Evolutionary conservation across 2,329 filamentous ascomycete genomes (phyloP), one percentile per base, ranked within the genome.

Genomic region (Neonectria coccinea): DNA sequence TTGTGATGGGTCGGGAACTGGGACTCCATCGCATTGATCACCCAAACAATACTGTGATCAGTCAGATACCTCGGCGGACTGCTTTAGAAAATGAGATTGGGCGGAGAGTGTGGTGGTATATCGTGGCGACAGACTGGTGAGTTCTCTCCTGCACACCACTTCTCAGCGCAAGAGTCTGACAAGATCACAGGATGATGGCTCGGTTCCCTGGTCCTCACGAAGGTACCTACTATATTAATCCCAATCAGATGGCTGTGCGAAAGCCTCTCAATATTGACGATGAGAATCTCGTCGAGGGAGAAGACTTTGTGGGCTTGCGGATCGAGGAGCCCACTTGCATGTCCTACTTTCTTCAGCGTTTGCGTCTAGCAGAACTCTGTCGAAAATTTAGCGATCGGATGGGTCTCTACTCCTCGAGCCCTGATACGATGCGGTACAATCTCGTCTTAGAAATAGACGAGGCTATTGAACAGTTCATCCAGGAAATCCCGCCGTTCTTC

Each of bases 81-180:
- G 74, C 73, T 20, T 14, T 77, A 1, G 72, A 73, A 36, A 70
- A 67, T 5, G 82, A 83, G 58, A 75, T 80, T 41, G 81, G 78
- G 44, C 73, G 81, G 18, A 74, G 82, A 50, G 67, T 82, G 4
- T 83, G 81, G 82, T 83, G 81, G 81, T 80, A 82, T 65, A 71
- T 83, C 6, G 75, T 75, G 10, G 72, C 77, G 1, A 79, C 77
- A 5, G 80, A 83, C 64, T 82, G 79, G 81, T 80, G 63, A 67
- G 73, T 50, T 16, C 5, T 29, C 31, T 50, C 16, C 18, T 10
- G 20, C 6, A 27, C 12, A n/a, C 27, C 20, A 18, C 25, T 3
- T 27, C 18, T 14, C 4, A 9, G 4, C n/a, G 9, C 47, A 5
- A 8, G 7, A 56, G 7, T 25, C 66, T 73, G 14, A 73, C 62